Evolutionary conservation across 1,284 basidiomycete genomes (phyloP).

Genomic region (Cutaneotrichosporon cutaneum): DNA sequence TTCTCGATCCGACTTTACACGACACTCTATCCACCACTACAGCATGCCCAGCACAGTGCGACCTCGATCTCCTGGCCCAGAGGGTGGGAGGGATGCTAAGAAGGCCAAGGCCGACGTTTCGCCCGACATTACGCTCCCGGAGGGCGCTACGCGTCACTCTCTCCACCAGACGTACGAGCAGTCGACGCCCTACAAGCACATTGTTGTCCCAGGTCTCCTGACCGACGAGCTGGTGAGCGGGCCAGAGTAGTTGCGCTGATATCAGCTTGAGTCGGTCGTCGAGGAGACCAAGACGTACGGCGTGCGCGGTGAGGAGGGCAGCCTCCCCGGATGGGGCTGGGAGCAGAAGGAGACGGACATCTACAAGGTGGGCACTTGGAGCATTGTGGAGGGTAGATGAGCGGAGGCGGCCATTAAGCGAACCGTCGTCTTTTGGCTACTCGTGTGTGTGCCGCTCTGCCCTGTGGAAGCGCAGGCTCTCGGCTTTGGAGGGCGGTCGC

Average conservation of each 20-base stretch:
- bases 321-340: conserved; percentile 63
- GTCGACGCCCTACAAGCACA: conserved; percentile 78
- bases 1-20: neutral
- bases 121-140: conserved; percentile 34
- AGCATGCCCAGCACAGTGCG: conserved; percentile 36
- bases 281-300: conserved; percentile 51
- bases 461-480: neutral
- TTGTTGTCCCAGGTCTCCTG: conserved; percentile 77
- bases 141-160: conserved; percentile 22
- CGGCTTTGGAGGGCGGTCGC: neutral
- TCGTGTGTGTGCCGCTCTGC: neutral
- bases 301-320: conserved; percentile 47
- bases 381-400: neutral
- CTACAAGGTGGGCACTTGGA: conserved; percentile 70
- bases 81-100: conserved; percentile 24
- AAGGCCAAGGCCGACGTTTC: conserved; percentile 29
- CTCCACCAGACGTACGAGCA: conserved; percentile 58
- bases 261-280: conserved; percentile 69
- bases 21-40: conserved; percentile 3
- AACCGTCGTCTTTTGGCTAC: too few relatives aligned
- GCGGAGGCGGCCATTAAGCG: too few relatives aligned
- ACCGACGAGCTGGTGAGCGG: conserved; percentile 70
- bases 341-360: conserved; percentile 98
- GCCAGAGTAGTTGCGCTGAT: neutral
- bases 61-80: conserved; percentile 28